phyloP scores from a whole-genome alignment of 2,329 filamentous ascomycete genomes.

The Acephala macrosclerotiorum region DNA sequence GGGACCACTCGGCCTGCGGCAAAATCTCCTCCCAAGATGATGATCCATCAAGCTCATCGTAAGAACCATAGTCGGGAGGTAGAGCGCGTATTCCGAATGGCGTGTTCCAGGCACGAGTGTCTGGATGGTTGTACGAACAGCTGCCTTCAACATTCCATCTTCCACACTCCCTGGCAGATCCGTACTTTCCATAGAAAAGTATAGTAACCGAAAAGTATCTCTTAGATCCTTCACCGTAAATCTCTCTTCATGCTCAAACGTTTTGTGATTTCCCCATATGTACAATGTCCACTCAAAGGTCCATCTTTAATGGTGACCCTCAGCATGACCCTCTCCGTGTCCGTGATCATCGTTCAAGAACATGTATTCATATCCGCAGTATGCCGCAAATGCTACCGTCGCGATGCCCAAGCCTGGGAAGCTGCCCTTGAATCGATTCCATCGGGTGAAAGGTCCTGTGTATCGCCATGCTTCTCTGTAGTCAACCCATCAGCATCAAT shows the following conservation, averaged over 20 bases:
- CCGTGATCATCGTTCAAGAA: conserved; percentile 78
- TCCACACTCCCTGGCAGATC: background rate
- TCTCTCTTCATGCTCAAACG: conserved; percentile 4
- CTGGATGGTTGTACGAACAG: background rate
- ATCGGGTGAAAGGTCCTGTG: conserved; percentile 84
- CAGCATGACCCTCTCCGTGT: conserved; percentile 62
- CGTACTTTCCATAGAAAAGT: background rate
- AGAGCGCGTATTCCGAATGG: background rate
- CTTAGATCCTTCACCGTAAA: background rate
- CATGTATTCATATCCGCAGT: conserved; percentile 88
- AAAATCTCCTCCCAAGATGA: background rate
- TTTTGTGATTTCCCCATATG: conserved; percentile 45
- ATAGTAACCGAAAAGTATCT: background rate
- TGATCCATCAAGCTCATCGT: background rate
- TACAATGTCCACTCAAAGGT: conserved; percentile 42
- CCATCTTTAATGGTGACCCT: conserved; percentile 62
- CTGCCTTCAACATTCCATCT: background rate
- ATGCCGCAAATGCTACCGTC: conserved; percentile 86
- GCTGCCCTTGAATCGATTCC: conserved; percentile 84
- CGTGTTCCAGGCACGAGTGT: background rate
- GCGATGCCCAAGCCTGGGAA: conserved; percentile 95
- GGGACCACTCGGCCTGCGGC: background rate
- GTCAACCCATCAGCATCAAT: conserved; percentile 20
- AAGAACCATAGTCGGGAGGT: background rate
- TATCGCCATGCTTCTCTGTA: conserved; percentile 94